Base-by-base conservation (phyloP, 2,329 filamentous ascomycete genomes). In the Leptoxyphium fumago region DNA sequence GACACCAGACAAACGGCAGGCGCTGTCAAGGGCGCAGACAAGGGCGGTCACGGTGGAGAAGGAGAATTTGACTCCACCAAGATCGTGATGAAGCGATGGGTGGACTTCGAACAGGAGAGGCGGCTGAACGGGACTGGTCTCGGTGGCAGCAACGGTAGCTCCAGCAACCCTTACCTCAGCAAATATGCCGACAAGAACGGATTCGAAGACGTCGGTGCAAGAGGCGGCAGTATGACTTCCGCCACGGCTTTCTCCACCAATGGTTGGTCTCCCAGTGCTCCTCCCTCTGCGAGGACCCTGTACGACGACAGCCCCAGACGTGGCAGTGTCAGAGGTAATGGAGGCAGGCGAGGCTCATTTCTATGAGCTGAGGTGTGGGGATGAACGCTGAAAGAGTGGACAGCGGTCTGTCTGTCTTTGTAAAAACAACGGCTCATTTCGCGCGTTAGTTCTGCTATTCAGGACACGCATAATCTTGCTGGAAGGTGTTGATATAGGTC, bases 51-150 rank as follows among this genome's bases (percentile, higher is more conserved):
- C 40, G 58, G 50, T 21, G 88, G 89, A 58, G 86, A 95, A 64
- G 91, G 91, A 50, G 91, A 96, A 64, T 98, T 98, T 57, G 93
- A 98, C 65, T 93, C 84, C 64, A 93, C 82, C 65, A 94, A 95
- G 76, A 98, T 98, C 61, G 95, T 89, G 32, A 98, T 98, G 91
- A 95, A 94, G 73, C 72, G 91, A 55, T 98, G 91, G 91, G 83
- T 81, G 50, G 91, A 98, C 65, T 98, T 96, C 61, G 91, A 98
- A 71, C 77, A 74, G 63, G 80, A 62, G 43, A 47, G 60, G 30
- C 43, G 60, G 26, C 40, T 60, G 43, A 46, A 50, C 18, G 50
- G 48, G 4, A 45, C 47, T 10, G 45, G 11, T 21, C 11, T 13
- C 5, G 38, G 13, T 40, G 38, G 38, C 21, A 40, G 14, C 38